These are phyloP conservation scores for Globisporangium ultimum DNA, from an alignment of 352 stramenopile species.

Conservation along the genomic window DNA sequence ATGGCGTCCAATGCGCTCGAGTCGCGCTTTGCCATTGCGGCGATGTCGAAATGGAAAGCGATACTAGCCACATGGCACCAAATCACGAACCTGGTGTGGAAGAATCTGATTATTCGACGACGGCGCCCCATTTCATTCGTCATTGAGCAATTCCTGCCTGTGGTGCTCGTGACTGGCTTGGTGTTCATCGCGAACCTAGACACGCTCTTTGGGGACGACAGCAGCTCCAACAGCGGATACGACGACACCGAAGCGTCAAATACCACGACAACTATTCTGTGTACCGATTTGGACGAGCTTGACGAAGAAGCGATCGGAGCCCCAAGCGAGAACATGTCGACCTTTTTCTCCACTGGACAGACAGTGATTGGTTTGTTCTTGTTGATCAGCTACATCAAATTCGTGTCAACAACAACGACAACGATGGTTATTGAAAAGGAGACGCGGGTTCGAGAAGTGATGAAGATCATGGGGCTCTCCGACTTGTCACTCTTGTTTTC, in stretches of 20 bases:
- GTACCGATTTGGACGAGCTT: constrained; percentile 18
- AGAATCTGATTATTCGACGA: constrained; percentile 56
- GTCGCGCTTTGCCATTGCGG: constrained; percentile 20
- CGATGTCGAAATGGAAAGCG: constrained; percentile 23
- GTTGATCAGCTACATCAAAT: constrained; percentile 37
- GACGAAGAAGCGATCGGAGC: constrained; percentile 29
- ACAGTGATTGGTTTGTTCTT: constrained; percentile 42
- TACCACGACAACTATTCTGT: constrained; percentile 12
- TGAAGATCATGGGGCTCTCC: constrained; percentile 81
- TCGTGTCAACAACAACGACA: constrained; percentile 62
- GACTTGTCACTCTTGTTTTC: constrained; percentile 52
- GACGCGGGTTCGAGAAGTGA: constrained; percentile 62
- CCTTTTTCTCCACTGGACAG: constrained; percentile 41
- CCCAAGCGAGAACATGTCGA: constrained; percentile 32
- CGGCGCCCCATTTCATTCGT: constrained; percentile 43
- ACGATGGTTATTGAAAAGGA: constrained; percentile 81
- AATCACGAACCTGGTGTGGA: constrained; percentile 67
- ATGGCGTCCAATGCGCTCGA: constrained; percentile 14
- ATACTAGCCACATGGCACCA: constrained; percentile 39
- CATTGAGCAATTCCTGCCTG: constrained; percentile 56
- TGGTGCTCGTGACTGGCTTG: constrained; percentile 44
- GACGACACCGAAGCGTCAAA: constrained; percentile 19
- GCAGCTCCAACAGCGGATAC: constrained; percentile 2
- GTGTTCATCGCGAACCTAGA: constrained; percentile 67
- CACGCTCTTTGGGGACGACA: constrained; percentile 31